Conservation (phyloP, 2,329 filamentous ascomycete genomes). For the Truncatella angustata region DNA sequence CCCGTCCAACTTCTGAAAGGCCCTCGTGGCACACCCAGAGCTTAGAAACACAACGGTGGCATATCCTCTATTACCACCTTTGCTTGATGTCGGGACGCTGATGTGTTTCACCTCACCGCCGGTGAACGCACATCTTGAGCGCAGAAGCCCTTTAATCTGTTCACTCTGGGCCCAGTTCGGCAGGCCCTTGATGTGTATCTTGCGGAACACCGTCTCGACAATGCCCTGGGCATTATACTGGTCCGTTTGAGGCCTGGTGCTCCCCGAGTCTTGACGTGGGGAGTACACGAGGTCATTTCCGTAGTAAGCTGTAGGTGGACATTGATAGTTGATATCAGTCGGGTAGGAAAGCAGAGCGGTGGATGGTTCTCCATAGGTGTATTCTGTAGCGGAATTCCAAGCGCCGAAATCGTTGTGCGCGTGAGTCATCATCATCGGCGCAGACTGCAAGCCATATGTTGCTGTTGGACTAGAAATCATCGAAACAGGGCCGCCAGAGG, state of each 20-base stretch:
- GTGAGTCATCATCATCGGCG: constrained; percentile 13
- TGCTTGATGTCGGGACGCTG: constrained; percentile 22
- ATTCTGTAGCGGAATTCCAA: constrained; percentile 13
- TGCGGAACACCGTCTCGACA: constrained; percentile 24
- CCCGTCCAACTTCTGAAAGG: constrained; percentile 24
- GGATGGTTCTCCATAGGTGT: constrained; percentile 17
- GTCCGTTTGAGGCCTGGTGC: background rate
- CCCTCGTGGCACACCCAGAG: constrained; percentile 23
- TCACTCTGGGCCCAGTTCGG: constrained; percentile 19
- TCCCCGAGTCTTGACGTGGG: background rate
- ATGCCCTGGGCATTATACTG: constrained; percentile 6
- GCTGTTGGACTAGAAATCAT: constrained; percentile 18
- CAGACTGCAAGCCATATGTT: constrained; percentile 17
- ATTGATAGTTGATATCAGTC: too few relatives aligned
- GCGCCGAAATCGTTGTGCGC: constrained; percentile 15
- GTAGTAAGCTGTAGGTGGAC: too few relatives aligned
- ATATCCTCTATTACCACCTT: constrained; percentile 23
- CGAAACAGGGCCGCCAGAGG: constrained; percentile 16
- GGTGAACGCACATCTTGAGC: constrained; percentile 22
- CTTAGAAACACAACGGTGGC: constrained; percentile 24
- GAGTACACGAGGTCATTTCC: background rate
- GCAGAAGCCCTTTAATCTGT: constrained; percentile 26
- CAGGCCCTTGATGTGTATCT: constrained; percentile 29
- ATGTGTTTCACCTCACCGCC: constrained; percentile 24
- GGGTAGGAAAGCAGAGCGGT: too few relatives aligned